Evolutionary conservation across 225 moss, liverwort and hornwort genomes (phyloP), one percentile per base, ranked within the genome.

Genomic region (Lunularia cruciata): DNA sequence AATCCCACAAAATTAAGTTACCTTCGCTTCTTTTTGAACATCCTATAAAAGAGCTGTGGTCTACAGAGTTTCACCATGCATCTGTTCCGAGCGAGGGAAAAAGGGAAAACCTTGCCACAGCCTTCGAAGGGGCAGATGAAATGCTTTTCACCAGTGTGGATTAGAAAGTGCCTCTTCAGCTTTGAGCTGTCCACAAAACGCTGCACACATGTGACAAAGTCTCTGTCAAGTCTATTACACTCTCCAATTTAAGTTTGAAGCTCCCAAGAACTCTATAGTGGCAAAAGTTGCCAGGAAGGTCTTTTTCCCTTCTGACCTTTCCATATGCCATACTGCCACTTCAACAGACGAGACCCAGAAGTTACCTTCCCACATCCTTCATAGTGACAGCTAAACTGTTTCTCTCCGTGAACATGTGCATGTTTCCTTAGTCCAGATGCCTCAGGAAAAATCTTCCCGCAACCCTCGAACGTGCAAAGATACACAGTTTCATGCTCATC

Each of bases 101-200:
- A 63, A 46, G n/a, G 46, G 30, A 47, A 57, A 46, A 90, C 98
- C 98, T 98, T 98, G 77, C 93, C 93, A 81, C 98, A 98, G 64
- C 91, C 93, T 89, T 89, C 89, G 69, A 98, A 91, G 20, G 89
- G 92, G 77, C 98, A 98, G 27, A 84, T 80, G 75, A 98, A 98
- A 79, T 98, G 90, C 32, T 93, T 98, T 79, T 98, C 98, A 22
- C 98, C 98, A 22, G 98, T 98, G 45, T 98, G 98, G 60, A 93
- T 98, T 67, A 98, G 69, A 70, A 89, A 93, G 67, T 98, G 98
- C 58, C 98, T 88, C 81, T 98, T 98, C 67, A 98, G 77, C 80
- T 98, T 98, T 49, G 98, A 98, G 72, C 98, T 93, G 83, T 98
- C 98, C 76, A 98, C 87, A 77, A 98, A 98, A 34, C 98, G 85